These are phyloP conservation scores for Pinus albicaulis DNA, from an alignment of 75 land plant genomes.

Conservation along the genomic window DNA sequence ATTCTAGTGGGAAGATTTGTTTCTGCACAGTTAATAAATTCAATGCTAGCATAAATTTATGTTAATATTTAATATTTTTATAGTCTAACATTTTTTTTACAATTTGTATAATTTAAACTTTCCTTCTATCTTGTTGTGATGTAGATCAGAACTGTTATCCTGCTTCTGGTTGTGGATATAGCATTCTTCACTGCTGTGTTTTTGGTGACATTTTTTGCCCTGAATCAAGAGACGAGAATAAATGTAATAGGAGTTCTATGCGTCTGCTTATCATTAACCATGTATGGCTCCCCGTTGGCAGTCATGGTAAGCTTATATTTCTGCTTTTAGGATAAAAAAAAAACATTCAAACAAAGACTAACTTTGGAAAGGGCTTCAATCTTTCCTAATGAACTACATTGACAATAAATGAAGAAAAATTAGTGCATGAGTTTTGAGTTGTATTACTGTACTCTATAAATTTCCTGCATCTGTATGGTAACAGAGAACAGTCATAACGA, in stretches of 20 bases:
- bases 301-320: conserved; percentile 29
- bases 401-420: too few relatives aligned
- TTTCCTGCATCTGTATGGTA: too few relatives aligned
- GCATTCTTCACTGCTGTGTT: conserved; percentile 29
- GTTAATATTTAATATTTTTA: too few relatives aligned
- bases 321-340: too few relatives aligned
- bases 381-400: too few relatives aligned
- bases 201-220: conserved; percentile 21
- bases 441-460: neutral
- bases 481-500: conserved; percentile 66
- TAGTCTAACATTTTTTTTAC: too few relatives aligned
- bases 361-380: too few relatives aligned
- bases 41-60: too few relatives aligned
- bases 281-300: conserved; percentile 40
- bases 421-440: neutral
- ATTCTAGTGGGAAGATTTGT: too few relatives aligned
- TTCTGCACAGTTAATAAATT: too few relatives aligned
- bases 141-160: conserved; percentile 25
- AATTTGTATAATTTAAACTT: neutral
- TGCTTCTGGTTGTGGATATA: conserved; percentile 26
- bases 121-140: neutral
- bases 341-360: too few relatives aligned
- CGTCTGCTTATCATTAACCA: conserved; percentile 32
- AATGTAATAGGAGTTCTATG: conserved; percentile 30
- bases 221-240: conserved; percentile 21